Evolutionary conservation across 1,284 basidiomycete genomes (phyloP).

Genomic region (Leucoagaricus sp.): DNA sequence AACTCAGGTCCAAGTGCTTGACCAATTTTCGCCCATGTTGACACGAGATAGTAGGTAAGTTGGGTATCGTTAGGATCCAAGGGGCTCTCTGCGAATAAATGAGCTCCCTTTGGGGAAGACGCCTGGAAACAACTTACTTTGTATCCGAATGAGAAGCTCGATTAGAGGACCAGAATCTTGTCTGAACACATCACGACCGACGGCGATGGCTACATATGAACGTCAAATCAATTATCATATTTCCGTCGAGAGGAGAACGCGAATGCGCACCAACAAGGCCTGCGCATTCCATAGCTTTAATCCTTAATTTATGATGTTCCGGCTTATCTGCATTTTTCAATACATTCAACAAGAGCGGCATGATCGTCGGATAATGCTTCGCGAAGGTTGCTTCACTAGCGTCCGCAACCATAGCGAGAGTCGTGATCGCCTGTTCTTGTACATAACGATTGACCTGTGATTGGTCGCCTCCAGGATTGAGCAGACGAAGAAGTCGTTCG

Average conservation of each 20-base stretch:
- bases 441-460: conserved; percentile 56
- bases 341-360: conserved; percentile 75
- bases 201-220: conserved; percentile 65
- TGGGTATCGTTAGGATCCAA: conserved; percentile 66
- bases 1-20: conserved; percentile 81
- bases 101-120: background rate
- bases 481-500: conserved; percentile 64
- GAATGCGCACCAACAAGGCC: conserved; percentile 64
- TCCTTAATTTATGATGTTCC: conserved; percentile 67
- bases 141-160: conserved; percentile 74
- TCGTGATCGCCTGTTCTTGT: conserved; percentile 84
- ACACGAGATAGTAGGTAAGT: conserved; percentile 67
- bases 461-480: conserved; percentile 40
- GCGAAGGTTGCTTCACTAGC: conserved; percentile 74
- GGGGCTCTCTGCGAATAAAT: conserved; percentile 52
- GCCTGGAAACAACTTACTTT: conserved; percentile 50
- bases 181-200: conserved; percentile 76
- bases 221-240: background rate
- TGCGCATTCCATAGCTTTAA: conserved; percentile 87
- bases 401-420: conserved; percentile 83
- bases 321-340: conserved; percentile 66
- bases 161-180: conserved; percentile 73
- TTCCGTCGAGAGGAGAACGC: background rate
- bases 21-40: conserved; percentile 84
- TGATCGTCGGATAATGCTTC: conserved; percentile 75